phyloP scores from a whole-genome alignment of 1,139 yeast species.

The Saccharomyces uvarum region DNA sequence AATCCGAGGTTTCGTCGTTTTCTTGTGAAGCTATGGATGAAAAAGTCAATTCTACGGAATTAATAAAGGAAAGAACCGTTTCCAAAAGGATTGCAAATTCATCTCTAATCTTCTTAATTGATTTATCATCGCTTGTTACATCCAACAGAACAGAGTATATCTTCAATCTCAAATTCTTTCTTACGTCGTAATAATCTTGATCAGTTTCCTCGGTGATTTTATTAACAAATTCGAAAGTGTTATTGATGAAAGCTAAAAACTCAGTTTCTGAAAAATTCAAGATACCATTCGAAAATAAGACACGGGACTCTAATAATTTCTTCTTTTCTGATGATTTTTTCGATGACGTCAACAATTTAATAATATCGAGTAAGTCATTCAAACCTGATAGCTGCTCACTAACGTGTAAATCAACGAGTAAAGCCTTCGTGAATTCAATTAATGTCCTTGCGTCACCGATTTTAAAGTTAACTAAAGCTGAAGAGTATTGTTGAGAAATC shows the following conservation, averaged over 20 bases:
- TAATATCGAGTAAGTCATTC: slow-evolving; percentile 45
- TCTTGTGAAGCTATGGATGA: background rate
- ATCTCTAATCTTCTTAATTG: slow-evolving; percentile 33
- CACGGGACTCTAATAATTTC: slow-evolving; percentile 41
- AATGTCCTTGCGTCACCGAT: slow-evolving; percentile 57
- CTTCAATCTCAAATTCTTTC: slow-evolving; percentile 48
- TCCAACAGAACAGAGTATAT: slow-evolving; percentile 52
- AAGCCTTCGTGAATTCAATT: slow-evolving; percentile 63
- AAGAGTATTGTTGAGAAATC: slow-evolving; percentile 70
- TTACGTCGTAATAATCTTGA: slow-evolving; percentile 39
- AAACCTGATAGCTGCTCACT: slow-evolving; percentile 62
- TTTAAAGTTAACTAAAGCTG: slow-evolving; percentile 47
- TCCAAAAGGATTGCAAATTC: slow-evolving; percentile 41
- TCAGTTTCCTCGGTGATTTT: slow-evolving; percentile 38
- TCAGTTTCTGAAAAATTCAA: slow-evolving; percentile 46
- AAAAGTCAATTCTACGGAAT: slow-evolving; percentile 7
- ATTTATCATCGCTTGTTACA: slow-evolving; percentile 31
- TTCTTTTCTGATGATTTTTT: slow-evolving; percentile 34
- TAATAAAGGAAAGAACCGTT: slow-evolving; percentile 34
- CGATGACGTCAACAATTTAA: slow-evolving; percentile 37
- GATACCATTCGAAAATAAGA: slow-evolving; percentile 58
- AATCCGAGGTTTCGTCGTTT: slow-evolving; percentile 14
- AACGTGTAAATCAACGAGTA: slow-evolving; percentile 60
- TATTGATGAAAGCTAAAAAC: slow-evolving; percentile 42
- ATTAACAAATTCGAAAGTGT: slow-evolving; percentile 48